Evolutionary conservation across 441 rosid genomes (phyloP).

Genomic region (Francoa sonchifolia): DNA sequence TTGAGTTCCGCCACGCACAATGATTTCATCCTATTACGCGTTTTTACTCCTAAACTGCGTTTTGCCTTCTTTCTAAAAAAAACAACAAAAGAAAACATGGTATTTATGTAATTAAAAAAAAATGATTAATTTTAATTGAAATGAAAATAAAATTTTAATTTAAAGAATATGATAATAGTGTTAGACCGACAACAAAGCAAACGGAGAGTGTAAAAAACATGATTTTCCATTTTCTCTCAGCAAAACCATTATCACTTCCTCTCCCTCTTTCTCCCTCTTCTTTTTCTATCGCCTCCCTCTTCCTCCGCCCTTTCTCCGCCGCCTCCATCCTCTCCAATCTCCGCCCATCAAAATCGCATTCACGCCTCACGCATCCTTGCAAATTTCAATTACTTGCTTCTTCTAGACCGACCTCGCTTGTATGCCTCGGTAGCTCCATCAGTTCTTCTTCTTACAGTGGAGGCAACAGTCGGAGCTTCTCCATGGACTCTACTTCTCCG

Average conservation of each 20-base stretch:
- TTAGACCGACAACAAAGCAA: neutral
- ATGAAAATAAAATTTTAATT: neutral
- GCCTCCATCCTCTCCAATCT: slow-evolving; percentile 11
- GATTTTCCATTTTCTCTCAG: slow-evolving; percentile 19
- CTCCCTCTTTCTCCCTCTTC: slow-evolving; percentile 17
- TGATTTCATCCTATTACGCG: neutral
- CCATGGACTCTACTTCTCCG: slow-evolving; percentile 45
- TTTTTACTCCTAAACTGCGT: neutral
- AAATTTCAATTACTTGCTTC: slow-evolving; percentile 12
- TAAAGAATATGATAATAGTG: neutral
- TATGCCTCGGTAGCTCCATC: slow-evolving; percentile 19
- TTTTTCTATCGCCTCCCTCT: slow-evolving; percentile 9
- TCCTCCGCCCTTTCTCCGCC: slow-evolving; percentile 6
- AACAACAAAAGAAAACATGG: neutral
- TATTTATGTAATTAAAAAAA: neutral
- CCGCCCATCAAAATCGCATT: slow-evolving; percentile 6
- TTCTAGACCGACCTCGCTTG: slow-evolving; percentile 12
- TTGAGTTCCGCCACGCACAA: slow-evolving; percentile 34
- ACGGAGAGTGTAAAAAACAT: slow-evolving; percentile 1
- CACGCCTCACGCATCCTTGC: slow-evolving; percentile 15
- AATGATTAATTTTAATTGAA: neutral
- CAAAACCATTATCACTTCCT: slow-evolving; percentile 19
- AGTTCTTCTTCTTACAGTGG: neutral
- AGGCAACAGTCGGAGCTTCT: slow-evolving; percentile 9
- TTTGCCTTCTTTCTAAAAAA: no score